A percentile compares a stretch with the other conserved stretches of the same genome.
Evolutionary conservation across 345 rosid species (phyloP).

Genomic region (Rhodamnia rubescens): DNA sequence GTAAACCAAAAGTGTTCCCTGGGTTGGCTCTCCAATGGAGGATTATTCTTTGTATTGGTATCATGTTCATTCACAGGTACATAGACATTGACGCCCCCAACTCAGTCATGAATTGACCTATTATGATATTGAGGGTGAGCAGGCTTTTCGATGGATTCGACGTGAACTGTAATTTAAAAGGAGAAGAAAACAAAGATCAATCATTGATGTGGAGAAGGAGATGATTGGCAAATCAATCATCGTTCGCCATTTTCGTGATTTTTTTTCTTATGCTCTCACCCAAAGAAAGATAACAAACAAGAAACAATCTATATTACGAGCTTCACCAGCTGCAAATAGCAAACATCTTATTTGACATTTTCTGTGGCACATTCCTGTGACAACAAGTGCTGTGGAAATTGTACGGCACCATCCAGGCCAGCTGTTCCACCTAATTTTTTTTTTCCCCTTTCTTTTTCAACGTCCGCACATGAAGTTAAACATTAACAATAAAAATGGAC

Average conservation of each 20-base stretch:
- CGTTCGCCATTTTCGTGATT: neutral
- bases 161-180: neutral
- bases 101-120: neutral
- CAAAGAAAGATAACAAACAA: neutral
- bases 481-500: neutral
- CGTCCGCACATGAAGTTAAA: neutral
- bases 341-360: neutral
- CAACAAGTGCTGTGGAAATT: neutral
- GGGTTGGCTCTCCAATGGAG: neutral
- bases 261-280: neutral
- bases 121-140: neutral
- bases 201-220: neutral
- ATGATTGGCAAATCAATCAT: neutral
- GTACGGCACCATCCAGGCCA: neutral
- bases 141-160: neutral
- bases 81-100: neutral
- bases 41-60: neutral
- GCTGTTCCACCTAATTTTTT: neutral
- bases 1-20: neutral
- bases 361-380: neutral
- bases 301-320: neutral
- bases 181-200: neutral
- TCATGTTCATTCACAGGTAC: neutral
- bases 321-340: neutral
- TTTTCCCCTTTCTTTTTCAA: neutral